Evolutionary conservation across 2,329 filamentous ascomycete genomes (phyloP), one percentile per base, ranked within the genome.

Genomic region (Hirsutella minnesotensis): DNA sequence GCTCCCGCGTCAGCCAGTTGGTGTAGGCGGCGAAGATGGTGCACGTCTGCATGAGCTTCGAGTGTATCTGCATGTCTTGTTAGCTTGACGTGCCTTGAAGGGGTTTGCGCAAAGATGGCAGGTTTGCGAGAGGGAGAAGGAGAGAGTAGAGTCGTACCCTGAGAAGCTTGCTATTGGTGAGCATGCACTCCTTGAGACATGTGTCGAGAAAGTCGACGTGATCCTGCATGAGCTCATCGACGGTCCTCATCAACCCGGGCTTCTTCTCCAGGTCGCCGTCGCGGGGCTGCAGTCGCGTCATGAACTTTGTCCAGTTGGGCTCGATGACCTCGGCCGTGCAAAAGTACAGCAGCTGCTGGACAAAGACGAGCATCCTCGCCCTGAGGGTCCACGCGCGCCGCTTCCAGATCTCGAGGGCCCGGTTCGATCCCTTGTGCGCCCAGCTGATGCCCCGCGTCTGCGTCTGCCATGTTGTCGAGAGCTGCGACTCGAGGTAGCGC

Each of bases 141-240:
- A 31, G 24, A 33, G 8, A 20, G 9, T 34, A 36, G 34, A 15
- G 12, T 62, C 71, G 50, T 73, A 95, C 90, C 64, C 87, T 83
- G 5, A 98, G 67, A 7, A 98, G 73, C 66, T 95, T 95, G 58
- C 86, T 87, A 61, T 98, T 95, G 18, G 92, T 98, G 50, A 98
- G 73, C 88, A 96, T 96, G 68, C 92, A 96, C 66, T 96, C 92
- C 65, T 96, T 98, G 55, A 98, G 70, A 60, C 92, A 98, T 4
- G 92, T 96, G 54, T 95, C 92, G 39, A 98, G 68, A 61, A 98
- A 98, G 64, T 96, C 92, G 46, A 98, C 89, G 64, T 98, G 92
- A 57, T 96, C 89, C 65, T 96, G 87, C 92, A 98, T 98, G 57
- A 98, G 67, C 65, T 96, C 88, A 56, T 98, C 92, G 1, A 98